Conservation (phyloP, 192 early-diverging fungal species). For the Chytriomyces hyalinus region DNA sequence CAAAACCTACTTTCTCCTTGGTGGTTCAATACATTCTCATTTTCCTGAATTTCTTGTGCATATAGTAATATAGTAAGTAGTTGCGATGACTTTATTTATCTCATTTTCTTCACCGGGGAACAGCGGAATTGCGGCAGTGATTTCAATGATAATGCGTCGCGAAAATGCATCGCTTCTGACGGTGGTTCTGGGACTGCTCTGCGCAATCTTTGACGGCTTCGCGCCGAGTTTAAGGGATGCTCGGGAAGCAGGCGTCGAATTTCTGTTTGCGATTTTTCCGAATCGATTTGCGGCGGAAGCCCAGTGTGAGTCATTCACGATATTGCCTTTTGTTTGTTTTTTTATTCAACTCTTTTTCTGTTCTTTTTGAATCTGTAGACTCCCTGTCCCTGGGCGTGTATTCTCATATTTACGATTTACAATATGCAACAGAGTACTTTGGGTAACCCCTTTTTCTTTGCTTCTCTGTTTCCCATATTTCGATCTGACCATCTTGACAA, state of each 20-base stretch:
- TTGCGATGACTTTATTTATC: background rate
- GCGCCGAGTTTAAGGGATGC: constrained; percentile 43
- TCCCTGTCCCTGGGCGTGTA: background rate
- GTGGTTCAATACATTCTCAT: constrained; percentile 37
- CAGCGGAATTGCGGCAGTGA: constrained; percentile 43
- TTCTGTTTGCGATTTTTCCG: constrained; percentile 15
- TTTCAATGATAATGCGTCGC: constrained; percentile 42
- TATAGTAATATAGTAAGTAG: constrained; percentile 48
- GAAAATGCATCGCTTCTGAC: constrained; percentile 44
- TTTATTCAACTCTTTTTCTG: background rate
- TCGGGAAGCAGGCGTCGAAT: constrained; percentile 27
- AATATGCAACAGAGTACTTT: constrained; percentile 13
- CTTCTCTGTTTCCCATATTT: background rate
- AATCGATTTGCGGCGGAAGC: constrained; percentile 32
- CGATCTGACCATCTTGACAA: too few species aligned
- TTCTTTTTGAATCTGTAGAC: too few species aligned
- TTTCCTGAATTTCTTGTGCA: constrained; percentile 49
- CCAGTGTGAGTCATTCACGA: constrained; percentile 13
- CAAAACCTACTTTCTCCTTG: constrained; percentile 40
- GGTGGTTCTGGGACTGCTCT: constrained; percentile 42
- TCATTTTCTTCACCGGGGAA: background rate
- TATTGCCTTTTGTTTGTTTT: background rate
- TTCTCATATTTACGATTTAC: constrained; percentile 15
- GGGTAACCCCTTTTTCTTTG: constrained; percentile 13
- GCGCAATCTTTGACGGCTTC: constrained; percentile 51